Base-by-base conservation (phyloP, 176 grass and related monocot species). In the Musa itinerans region DNA sequence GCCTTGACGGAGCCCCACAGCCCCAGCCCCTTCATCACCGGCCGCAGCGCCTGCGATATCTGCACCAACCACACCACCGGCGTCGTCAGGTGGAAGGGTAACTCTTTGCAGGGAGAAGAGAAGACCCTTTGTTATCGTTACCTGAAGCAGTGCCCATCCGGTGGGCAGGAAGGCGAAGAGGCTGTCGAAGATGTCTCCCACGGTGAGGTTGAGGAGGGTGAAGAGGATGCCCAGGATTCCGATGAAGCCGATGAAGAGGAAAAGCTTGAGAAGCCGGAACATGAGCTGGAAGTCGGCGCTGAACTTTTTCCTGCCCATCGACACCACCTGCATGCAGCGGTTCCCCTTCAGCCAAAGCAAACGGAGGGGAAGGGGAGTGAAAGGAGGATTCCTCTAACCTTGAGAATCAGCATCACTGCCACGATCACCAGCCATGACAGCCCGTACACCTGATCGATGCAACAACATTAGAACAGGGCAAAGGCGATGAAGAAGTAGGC, bases 141-240 rank as follows among this genome's bases (percentile, higher is more conserved):
- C 89, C 89, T 81, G 81, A 26, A 92, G 83, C 74, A 92, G 85
- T 81, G 87, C 87, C 89, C 89, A 92, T 21, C 85, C 89, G 69
- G 85, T 88, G 22, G 89, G 89, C 52, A 92, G 85, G 83, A 92
- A 92, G 49, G 85, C 85, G 68, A 88, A 75, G 70, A 92, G 71
- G 71, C 89, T 88, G 65, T 80, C 83, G 1, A 83, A 86, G 74
- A 71, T 51, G 17, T 71, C 69, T 21, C 25, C 11, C 10, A 71
- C n/a, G 7, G 25, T 4, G 9, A 71, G 27, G 34, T 25, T 48
- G n/a, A 16, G 50, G 34, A 71, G 19, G 20, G 15, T 19, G 57
- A 62, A 62, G 57, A 62, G 57, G 57, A n/a, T n/a, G 13, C 15
- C 20, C 4, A 62, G 57, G 15, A n/a, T n/a, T 19, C 57, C 57